These are phyloP conservation scores for Rhizopogon vulgaris DNA, from an alignment of 768 basidiomycete species.

Conservation along the genomic window DNA sequence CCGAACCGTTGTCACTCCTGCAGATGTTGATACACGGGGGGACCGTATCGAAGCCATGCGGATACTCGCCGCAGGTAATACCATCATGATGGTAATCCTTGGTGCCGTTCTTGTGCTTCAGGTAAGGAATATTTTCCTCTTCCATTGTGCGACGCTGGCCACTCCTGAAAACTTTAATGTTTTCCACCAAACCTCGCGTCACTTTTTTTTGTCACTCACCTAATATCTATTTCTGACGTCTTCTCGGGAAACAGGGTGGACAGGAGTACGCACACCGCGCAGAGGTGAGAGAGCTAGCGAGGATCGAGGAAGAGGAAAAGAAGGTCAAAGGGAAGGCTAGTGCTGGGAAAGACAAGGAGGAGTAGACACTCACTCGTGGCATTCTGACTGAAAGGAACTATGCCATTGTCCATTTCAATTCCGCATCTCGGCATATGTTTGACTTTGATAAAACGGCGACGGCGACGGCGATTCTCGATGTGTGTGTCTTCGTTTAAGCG, in stretches of 20 bases:
- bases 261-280: conserved; percentile 75
- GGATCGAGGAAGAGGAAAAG: conserved; percentile 31
- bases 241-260: conserved; percentile 50
- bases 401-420: neutral
- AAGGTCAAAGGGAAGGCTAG: conserved; percentile 15
- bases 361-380: conserved; percentile 8
- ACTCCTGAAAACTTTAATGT: neutral
- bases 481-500: neutral
- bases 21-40: conserved; percentile 46
- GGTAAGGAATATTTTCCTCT: conserved; percentile 37
- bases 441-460: neutral
- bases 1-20: conserved; percentile 65
- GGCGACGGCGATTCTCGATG: neutral
- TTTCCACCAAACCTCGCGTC: neutral
- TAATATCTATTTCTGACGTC: conserved; percentile 5
- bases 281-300: conserved; percentile 41
- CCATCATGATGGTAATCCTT: conserved; percentile 69
- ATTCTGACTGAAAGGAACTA: neutral
- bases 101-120: conserved; percentile 64
- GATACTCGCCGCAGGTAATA: conserved; percentile 81
- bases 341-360: conserved; percentile 26
- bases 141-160: conserved; percentile 8
- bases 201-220: conserved; percentile 3
- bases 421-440: neutral
- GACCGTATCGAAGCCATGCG: conserved; percentile 77